A percentile compares a stretch with the other conserved stretches of the same genome.
Evolutionary conservation across 1,284 basidiomycete genomes (phyloP).

Genomic region (Puccinia sorghi): DNA sequence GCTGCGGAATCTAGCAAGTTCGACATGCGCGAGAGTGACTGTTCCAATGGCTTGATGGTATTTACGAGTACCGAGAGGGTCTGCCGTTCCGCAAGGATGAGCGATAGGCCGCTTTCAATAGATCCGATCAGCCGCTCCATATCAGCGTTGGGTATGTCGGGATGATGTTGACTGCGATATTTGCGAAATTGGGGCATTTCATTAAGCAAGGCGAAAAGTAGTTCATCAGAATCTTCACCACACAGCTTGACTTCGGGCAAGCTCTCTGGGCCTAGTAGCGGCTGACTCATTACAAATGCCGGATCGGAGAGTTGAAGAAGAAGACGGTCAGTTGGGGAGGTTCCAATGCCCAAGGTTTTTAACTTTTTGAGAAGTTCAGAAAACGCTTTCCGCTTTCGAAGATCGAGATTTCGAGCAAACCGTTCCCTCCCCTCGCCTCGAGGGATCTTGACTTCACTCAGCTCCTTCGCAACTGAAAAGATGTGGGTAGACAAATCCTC

Average conservation of each 20-base stretch:
- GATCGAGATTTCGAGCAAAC: slow-evolving; percentile 72
- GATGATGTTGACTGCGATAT: slow-evolving; percentile 39
- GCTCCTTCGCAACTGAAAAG: slow-evolving; percentile 67
- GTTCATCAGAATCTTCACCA: slow-evolving; percentile 27
- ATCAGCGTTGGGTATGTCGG: slow-evolving; percentile 40
- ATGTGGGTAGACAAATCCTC: slow-evolving; percentile 75
- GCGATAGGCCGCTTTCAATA: slow-evolving; percentile 36
- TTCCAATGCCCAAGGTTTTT: slow-evolving; percentile 71
- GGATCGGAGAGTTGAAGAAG: slow-evolving; percentile 29
- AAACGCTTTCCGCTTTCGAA: slow-evolving; percentile 85
- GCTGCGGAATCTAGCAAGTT: slow-evolving; percentile 11
- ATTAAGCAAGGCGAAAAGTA: slow-evolving; percentile 31
- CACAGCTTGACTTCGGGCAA: slow-evolving; percentile 4
- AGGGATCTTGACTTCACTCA: slow-evolving; percentile 65
- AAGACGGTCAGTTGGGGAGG: slow-evolving; percentile 51
- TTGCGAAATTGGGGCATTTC: slow-evolving; percentile 46
- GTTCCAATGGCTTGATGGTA: slow-evolving; percentile 4
- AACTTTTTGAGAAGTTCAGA: slow-evolving; percentile 87
- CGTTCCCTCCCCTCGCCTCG: slow-evolving; percentile 69
- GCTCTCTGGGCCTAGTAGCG: slow-evolving; percentile 26
- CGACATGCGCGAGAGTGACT: slow-evolving; percentile 19
- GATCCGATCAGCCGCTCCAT: slow-evolving; percentile 45
- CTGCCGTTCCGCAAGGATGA: slow-evolving; percentile 33
- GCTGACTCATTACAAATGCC: slow-evolving; percentile 39
- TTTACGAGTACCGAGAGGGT: slow-evolving; percentile 16